These are phyloP conservation scores for Trichoderma orchidacearum DNA, from an alignment of 495 filamentous ascomycete genomes.

Conservation along the genomic window DNA sequence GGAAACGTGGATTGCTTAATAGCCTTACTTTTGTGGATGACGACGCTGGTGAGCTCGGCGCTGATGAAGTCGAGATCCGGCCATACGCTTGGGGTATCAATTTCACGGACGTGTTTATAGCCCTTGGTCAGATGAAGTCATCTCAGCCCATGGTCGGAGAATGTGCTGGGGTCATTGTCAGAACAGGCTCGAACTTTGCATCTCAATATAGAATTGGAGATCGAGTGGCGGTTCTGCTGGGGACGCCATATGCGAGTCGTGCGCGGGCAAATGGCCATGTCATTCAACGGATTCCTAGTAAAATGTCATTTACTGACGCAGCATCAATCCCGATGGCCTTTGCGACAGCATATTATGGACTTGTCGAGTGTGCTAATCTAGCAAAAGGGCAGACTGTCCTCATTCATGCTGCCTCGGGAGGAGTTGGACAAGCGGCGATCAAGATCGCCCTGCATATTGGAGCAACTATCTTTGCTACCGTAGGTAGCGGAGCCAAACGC, in stretches of 20 bases:
- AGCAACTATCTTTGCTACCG: constrained; percentile 45
- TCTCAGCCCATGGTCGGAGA: constrained; percentile 4
- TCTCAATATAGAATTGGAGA: constrained; percentile 30
- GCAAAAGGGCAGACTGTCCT: constrained; percentile 40
- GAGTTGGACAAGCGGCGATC: constrained; percentile 48
- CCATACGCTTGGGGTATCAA: constrained; percentile 32
- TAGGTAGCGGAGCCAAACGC: constrained; percentile 36
- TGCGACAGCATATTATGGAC: constrained; percentile 42
- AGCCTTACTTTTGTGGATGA: constrained; percentile 19
- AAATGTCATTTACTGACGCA: constrained; percentile 36
- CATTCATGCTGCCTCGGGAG: constrained; percentile 47
- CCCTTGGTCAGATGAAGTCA: constrained; percentile 6
- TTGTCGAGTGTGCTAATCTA: constrained; percentile 31
- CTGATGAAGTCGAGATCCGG: constrained; percentile 22
- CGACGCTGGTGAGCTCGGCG: constrained; percentile 4
- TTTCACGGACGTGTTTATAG: constrained; percentile 28
- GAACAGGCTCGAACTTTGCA: constrained; percentile 33
- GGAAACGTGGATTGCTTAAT: constrained; percentile 19
- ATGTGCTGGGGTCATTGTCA: constrained; percentile 18
- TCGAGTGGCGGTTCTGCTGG: constrained; percentile 41
- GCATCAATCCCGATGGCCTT: constrained; percentile 44
- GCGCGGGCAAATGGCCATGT: constrained; percentile 23
- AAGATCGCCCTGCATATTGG: constrained; percentile 38
- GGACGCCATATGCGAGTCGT: constrained; percentile 24
- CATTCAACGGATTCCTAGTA: constrained; percentile 19